These are phyloP conservation scores for Candida easanensis DNA, from an alignment of 805 yeast species.

Conservation along the genomic window DNA sequence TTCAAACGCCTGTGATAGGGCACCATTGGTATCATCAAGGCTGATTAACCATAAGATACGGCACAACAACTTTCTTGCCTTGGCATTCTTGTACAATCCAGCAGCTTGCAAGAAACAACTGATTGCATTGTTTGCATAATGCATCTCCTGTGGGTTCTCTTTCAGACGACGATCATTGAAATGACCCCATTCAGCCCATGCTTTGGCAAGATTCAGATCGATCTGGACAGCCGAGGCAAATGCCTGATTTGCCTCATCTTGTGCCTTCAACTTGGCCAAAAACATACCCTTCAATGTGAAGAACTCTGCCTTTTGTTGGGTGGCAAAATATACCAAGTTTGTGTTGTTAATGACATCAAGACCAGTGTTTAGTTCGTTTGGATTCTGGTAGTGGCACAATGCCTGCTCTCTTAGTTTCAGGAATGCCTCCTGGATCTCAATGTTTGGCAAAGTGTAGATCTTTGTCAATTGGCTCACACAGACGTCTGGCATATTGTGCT, in stretches of 20 bases:
- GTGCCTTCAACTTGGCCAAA: conserved; percentile 81
- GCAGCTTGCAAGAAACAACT: conserved; percentile 98
- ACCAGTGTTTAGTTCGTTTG: conserved; percentile 89
- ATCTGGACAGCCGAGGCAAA: conserved; percentile 97
- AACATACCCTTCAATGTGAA: conserved; percentile 98
- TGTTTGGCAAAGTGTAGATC: conserved; percentile 93
- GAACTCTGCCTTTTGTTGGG: conserved; percentile 97
- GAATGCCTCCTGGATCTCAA: conserved; percentile 98
- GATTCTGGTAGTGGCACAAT: conserved; percentile 92
- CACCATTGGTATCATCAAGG: conserved; percentile 80
- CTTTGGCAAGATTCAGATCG: conserved; percentile 90
- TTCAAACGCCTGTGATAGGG: conserved; percentile 83
- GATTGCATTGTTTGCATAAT: conserved; percentile 88
- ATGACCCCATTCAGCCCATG: conserved; percentile 99
- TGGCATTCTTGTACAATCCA: conserved; percentile 89
- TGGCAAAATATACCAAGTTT: conserved; percentile 90
- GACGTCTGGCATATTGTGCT: conserved; percentile 95
- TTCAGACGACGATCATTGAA: conserved; percentile 87
- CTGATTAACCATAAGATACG: conserved; percentile 92
- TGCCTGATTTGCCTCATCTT: conserved; percentile 95
- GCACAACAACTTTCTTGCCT: conserved; percentile 83
- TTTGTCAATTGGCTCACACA: conserved; percentile 89
- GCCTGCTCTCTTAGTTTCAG: conserved; percentile 95
- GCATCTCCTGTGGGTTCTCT: conserved; percentile 76
- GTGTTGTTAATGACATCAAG: conserved; percentile 96